Base-by-base conservation (phyloP, 1,284 basidiomycete genomes). In the Stygiomarasmius scandens region DNA sequence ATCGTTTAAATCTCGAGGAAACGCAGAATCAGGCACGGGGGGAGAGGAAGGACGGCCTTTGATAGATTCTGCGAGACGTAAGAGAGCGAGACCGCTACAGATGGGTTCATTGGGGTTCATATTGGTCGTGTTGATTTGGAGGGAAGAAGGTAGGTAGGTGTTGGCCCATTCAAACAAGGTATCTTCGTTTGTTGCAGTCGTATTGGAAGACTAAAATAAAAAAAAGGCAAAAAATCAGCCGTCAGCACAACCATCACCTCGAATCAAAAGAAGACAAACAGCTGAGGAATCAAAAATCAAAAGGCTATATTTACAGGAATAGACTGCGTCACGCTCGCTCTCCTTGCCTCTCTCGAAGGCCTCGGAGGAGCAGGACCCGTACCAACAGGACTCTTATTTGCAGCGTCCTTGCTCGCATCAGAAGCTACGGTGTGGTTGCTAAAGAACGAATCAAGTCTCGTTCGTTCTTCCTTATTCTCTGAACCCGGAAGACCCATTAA, bases 151-250 rank as follows among this genome's bases (percentile, higher is more conserved):
- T 1, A 97, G 78, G 64, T 89, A 85, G 2, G 79, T 75, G 73
- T 98, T 97, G 41, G 93, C 90, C 95, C 95, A 97, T 41, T 87
- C 82, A 32, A 97, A 78, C 27, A 96, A 77, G 16, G 73, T 75
- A 19, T 74, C 72, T 56, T 89, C 84, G 4, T 77, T 69, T 6
- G 68, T 58, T 22, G 65, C 52, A 50, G 71, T 65, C 70, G 73
- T 32, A 32, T 5, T 6, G 5, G 29, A 63, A 57, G 50, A 51
- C 36, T 47, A n/a, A n/a, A n/a, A n/a, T n/a, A n/a, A n/a, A n/a
- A n/a, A n/a, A n/a, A n/a, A n/a, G n/a, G n/a, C n/a, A n/a, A n/a
- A n/a, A 47, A 25, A 12, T 20, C 6, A 23, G 50, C 22, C 11
- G 11, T 29, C 9, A 41, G 38, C 22, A n/a, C 14, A 51, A 14